Percentiles rank a stretch among this genome's conserved stretches.
Evolutionary conservation across 495 filamentous ascomycete species (phyloP).

Genomic region (Hypoxylon intermedium): DNA sequence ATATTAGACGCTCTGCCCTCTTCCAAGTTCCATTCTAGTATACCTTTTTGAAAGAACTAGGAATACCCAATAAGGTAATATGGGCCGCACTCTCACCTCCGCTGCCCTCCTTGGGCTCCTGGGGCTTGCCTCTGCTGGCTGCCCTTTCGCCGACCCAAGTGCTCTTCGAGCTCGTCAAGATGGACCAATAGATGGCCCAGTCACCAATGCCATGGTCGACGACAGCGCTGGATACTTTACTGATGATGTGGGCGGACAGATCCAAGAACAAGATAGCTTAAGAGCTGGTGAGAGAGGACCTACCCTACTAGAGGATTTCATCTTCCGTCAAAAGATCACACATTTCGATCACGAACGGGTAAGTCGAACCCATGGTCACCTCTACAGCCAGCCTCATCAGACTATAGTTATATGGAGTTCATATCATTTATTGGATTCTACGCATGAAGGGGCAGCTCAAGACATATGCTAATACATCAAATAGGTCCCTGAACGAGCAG

Average conservation of each 20-base stretch:
- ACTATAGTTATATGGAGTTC: background rate
- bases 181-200: slow-evolving; percentile 14
- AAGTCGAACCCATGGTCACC: slow-evolving; percentile 18
- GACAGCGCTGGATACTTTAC: slow-evolving; percentile 70
- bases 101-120: slow-evolving; percentile 31
- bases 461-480: slow-evolving; percentile 12
- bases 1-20: slow-evolving; percentile 2
- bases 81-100: slow-evolving; percentile 27
- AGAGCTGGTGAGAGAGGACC: slow-evolving; percentile 76
- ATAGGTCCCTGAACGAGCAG: slow-evolving; percentile 55
- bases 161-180: slow-evolving; percentile 38
- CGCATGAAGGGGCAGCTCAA: background rate
- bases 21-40: background rate
- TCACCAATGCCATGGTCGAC: slow-evolving; percentile 57
- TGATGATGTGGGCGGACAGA: slow-evolving; percentile 76
- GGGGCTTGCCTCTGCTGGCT: slow-evolving; percentile 41
- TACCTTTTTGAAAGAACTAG: slow-evolving; percentile 4
- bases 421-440: background rate
- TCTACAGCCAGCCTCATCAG: background rate
- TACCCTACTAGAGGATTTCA: slow-evolving; percentile 80
- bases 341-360: slow-evolving; percentile 83
- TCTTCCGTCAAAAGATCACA: slow-evolving; percentile 82
- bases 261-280: slow-evolving; percentile 72
- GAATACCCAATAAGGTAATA: slow-evolving; percentile 20
- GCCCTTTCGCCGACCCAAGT: slow-evolving; percentile 49